phyloP scores from a whole-genome alignment of 176 grass and related monocot species.

The Bothriochloa decipiens region DNA sequence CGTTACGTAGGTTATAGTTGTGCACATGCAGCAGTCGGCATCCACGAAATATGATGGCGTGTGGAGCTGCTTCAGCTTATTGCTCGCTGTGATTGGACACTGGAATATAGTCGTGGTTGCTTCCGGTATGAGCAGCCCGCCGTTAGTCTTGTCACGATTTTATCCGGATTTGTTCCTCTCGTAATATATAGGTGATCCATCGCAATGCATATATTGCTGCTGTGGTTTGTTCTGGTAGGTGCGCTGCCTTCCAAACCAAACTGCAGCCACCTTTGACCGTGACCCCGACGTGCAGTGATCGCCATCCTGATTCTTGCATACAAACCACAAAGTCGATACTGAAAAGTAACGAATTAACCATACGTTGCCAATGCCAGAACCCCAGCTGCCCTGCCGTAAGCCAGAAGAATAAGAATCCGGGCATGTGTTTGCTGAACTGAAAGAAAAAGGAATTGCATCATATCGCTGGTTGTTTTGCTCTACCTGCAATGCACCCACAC shows the following conservation, averaged over 20 bases:
- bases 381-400: neutral
- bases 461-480: neutral
- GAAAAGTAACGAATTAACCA: neutral
- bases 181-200: constrained; percentile 15
- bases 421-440: neutral
- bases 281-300: neutral
- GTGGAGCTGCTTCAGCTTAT: neutral
- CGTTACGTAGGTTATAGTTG: neutral
- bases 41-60: neutral
- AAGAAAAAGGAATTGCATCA: neutral
- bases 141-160: too few relatives aligned
- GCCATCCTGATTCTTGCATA: too few relatives aligned
- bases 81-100: neutral
- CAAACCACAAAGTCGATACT: too few relatives aligned
- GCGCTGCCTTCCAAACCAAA: constrained; percentile 9
- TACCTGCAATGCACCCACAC: constrained; percentile 14
- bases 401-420: neutral
- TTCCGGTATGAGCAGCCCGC: neutral
- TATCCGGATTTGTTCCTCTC: too few relatives aligned
- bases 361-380: neutral
- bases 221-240: constrained; percentile 30
- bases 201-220: neutral
- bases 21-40: neutral
- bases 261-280: neutral
- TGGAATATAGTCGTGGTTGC: neutral